Evolutionary conservation across 176 grass and related monocot genomes (phyloP), one percentile per base, ranked within the genome.

Genomic region (Lolium perenne): DNA sequence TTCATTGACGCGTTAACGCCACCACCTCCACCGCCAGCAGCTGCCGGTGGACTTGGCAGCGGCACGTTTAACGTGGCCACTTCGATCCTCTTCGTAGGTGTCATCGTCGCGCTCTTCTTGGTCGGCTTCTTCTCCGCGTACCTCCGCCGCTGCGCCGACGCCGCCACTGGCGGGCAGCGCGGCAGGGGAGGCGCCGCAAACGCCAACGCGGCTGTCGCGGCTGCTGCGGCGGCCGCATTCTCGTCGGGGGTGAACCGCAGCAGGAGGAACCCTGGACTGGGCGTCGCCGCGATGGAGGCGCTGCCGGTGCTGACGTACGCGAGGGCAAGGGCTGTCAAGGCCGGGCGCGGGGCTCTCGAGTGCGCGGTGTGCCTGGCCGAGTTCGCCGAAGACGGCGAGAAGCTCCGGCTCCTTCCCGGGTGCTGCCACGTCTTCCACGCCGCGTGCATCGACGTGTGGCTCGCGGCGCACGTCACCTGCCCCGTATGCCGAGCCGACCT

Each of bases 371-470:
- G 95, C 90, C 89, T 98, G 51, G 56, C 85, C 57, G 87, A 86
- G 86, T 95, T 98, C 89, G 70, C 13, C 41, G 85, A 87, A 20
- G 95, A 88, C 87, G 87, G 76, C n/a, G 91, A 92, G 65, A 87
- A 86, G 70, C 90, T 98, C 18, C 89, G 96, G 0, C 88, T 95
- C 20, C 87, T 98, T 35, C 93, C 93, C 26, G 87, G 87, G 0
- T 98, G 96, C 78, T 92, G 88, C 88, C 96, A 98, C 70, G 91
- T 98, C 6, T 98, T 98, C 90, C 96, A 98, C 69, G 63, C 86
- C 13, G 86, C 71, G 0, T 98, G 96, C 90, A 89, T 98, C 58
- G 90, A 98, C 88, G 68, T 81, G 1, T 98, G 96, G 96, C 86
- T 98, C 15, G 63, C 80, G 2, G 84, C 86, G 38, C 90, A 98